Evolutionary conservation across 768 basidiomycete species (phyloP).

Genomic region (Trametes cingulata): DNA sequence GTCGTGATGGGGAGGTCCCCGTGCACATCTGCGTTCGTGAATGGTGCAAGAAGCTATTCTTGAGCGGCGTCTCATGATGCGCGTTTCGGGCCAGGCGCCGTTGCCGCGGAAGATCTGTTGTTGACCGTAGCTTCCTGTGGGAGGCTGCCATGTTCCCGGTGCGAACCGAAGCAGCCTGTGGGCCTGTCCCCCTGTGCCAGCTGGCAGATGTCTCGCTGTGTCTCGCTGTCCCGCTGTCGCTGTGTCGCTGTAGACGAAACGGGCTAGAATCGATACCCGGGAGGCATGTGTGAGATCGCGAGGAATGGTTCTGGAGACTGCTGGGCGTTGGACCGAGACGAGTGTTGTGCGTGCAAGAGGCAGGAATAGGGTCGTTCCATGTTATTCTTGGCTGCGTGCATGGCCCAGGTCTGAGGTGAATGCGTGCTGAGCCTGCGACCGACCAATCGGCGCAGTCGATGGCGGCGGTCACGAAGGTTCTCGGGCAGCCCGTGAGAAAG

Average conservation of each 20-base stretch:
- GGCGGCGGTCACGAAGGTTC: constrained; percentile 12
- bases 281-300: not conserved
- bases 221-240: too few species aligned
- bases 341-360: not conserved
- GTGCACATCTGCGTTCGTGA: not conserved
- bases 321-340: not conserved
- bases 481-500: constrained; percentile 15
- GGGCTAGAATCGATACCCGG: not conserved
- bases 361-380: constrained; percentile 10
- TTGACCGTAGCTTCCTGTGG: constrained; percentile 11
- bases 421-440: too few species aligned
- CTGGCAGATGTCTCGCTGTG: too few species aligned
- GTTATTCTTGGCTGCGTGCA: constrained; percentile 15
- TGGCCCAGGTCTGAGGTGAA: not conserved
- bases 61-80: constrained; percentile 14
- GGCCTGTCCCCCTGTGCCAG: not conserved
- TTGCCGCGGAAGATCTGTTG: constrained; percentile 2
- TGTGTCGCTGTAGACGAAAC: not conserved
- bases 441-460: not conserved
- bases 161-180: too few species aligned
- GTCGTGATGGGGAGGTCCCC: constrained; percentile 11
- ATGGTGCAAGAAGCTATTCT: constrained; percentile 3
- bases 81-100: constrained; percentile 7
- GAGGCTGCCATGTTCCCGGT: not conserved
- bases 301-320: not conserved